Evolutionary conservation across 2,329 filamentous ascomycete genomes (phyloP).

Genomic region (Alternaria longipes): DNA sequence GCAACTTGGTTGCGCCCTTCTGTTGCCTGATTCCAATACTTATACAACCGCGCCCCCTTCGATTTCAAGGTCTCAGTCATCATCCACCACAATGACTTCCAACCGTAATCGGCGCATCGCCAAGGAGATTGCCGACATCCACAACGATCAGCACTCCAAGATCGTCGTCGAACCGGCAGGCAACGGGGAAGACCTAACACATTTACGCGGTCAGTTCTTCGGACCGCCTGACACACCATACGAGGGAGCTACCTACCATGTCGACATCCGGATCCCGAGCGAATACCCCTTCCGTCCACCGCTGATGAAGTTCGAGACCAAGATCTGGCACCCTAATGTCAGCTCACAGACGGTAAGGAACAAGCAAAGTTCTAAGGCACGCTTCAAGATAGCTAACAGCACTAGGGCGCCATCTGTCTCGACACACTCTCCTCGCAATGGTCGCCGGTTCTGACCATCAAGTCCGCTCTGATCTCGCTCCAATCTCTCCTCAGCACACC

Average conservation of each 20-base stretch:
- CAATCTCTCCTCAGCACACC: conserved; percentile 92
- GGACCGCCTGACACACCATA: conserved; percentile 95
- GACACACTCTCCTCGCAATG: conserved; percentile 90
- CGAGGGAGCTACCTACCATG: conserved; percentile 80
- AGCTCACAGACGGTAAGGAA: conserved; percentile 85
- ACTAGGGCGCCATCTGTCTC: conserved; percentile 91
- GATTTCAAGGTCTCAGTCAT: not conserved
- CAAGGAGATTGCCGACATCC: conserved; percentile 81
- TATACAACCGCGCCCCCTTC: conserved; percentile 7
- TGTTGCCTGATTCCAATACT: conserved; percentile 14
- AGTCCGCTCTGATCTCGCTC: conserved; percentile 90
- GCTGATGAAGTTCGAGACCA: conserved; percentile 88
- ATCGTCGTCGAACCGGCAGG: conserved; percentile 73
- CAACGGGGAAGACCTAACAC: conserved; percentile 75
- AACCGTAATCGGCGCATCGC: conserved; percentile 69
- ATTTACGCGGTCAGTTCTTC: conserved; percentile 82
- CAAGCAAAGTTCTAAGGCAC: too few species aligned
- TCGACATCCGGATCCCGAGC: conserved; percentile 87
- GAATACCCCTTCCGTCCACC: conserved; percentile 96
- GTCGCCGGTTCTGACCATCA: conserved; percentile 97
- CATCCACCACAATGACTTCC: conserved; percentile 59
- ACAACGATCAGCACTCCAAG: conserved; percentile 77
- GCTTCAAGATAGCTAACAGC: conserved; percentile 31
- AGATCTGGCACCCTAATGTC: conserved; percentile 97
- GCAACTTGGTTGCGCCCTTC: conserved; percentile 10